Conservation (phyloP, 2,329 filamentous ascomycete species). For the Didymella segeticola region DNA sequence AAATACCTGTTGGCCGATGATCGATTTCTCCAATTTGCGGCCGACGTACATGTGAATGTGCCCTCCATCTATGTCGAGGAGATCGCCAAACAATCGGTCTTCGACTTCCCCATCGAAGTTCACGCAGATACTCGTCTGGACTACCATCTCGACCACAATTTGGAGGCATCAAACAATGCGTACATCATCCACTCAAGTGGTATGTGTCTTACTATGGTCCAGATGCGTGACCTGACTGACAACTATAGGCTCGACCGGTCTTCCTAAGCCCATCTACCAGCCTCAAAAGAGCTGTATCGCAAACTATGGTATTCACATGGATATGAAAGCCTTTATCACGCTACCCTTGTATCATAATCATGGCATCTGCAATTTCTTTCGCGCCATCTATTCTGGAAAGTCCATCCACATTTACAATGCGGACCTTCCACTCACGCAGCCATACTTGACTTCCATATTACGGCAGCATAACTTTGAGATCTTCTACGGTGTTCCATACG, state of each 20-base stretch:
- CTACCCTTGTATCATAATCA: constrained; percentile 36
- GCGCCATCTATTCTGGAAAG: constrained; percentile 31
- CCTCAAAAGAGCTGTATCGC: constrained; percentile 53
- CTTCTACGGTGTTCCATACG: constrained; percentile 70
- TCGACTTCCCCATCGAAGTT: constrained; percentile 33
- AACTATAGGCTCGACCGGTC: constrained; percentile 59
- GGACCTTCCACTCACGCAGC: constrained; percentile 30
- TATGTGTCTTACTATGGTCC: neutral
- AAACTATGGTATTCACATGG: constrained; percentile 28
- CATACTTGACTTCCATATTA: constrained; percentile 24
- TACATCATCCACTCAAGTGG: constrained; percentile 38
- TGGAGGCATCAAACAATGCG: constrained; percentile 28
- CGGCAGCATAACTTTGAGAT: constrained; percentile 54
- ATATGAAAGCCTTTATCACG: constrained; percentile 34
- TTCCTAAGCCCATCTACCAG: constrained; percentile 69
- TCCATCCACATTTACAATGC: constrained; percentile 37
- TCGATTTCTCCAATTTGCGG: constrained; percentile 45
- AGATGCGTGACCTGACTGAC: neutral
- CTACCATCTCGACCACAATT: constrained; percentile 26
- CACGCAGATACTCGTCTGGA: constrained; percentile 35
- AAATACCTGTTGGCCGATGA: constrained; percentile 30
- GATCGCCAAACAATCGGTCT: constrained; percentile 22
- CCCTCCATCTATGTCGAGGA: constrained; percentile 16
- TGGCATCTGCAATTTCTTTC: constrained; percentile 37
- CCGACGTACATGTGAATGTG: constrained; percentile 18